These are phyloP conservation scores for Xylaria sp. DNA, from an alignment of 2,329 filamentous ascomycete genomes.

Conservation along the genomic window DNA sequence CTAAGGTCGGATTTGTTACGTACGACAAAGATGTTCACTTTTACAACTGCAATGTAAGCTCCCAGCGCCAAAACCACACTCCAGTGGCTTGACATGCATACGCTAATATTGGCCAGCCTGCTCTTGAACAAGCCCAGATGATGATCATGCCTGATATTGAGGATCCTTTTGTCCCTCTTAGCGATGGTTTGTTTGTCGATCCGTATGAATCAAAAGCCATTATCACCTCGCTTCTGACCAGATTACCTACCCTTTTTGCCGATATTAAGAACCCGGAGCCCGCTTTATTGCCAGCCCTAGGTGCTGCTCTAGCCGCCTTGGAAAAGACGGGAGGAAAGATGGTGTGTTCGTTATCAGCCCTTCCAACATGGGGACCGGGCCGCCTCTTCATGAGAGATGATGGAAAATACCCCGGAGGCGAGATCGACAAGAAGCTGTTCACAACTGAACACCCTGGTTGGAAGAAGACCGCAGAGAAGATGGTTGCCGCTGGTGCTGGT, in stretches of 20 bases:
- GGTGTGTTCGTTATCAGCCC: slow-evolving; percentile 83
- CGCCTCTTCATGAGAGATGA: slow-evolving; percentile 87
- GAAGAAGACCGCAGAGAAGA: slow-evolving; percentile 85
- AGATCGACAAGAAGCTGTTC: slow-evolving; percentile 91
- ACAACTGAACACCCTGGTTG: slow-evolving; percentile 89
- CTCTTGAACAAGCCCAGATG: slow-evolving; percentile 91
- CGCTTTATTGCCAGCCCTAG: slow-evolving; percentile 83
- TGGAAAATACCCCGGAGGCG: slow-evolving; percentile 83
- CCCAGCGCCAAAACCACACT: not conserved
- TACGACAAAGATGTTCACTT: slow-evolving; percentile 98
- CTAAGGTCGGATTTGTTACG: slow-evolving; percentile 93
- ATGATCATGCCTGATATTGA: slow-evolving; percentile 98
- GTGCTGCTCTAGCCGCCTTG: slow-evolving; percentile 84
- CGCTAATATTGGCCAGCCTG: slow-evolving; percentile 60
- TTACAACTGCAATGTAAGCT: slow-evolving; percentile 86
- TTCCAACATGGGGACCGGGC: slow-evolving; percentile 92
- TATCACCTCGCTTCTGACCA: slow-evolving; percentile 86
- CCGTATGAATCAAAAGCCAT: slow-evolving; percentile 85
- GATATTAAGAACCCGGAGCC: slow-evolving; percentile 91
- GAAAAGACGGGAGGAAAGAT: slow-evolving; percentile 92
- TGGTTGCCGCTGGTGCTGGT: slow-evolving; percentile 87
- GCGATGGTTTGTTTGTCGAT: slow-evolving; percentile 93
- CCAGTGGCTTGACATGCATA: not conserved
- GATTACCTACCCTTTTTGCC: slow-evolving; percentile 87
- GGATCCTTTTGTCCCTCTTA: slow-evolving; percentile 93